phyloP scores from a whole-genome alignment of 2,329 filamentous ascomycete species.

The Epichloe brachyelytri region DNA sequence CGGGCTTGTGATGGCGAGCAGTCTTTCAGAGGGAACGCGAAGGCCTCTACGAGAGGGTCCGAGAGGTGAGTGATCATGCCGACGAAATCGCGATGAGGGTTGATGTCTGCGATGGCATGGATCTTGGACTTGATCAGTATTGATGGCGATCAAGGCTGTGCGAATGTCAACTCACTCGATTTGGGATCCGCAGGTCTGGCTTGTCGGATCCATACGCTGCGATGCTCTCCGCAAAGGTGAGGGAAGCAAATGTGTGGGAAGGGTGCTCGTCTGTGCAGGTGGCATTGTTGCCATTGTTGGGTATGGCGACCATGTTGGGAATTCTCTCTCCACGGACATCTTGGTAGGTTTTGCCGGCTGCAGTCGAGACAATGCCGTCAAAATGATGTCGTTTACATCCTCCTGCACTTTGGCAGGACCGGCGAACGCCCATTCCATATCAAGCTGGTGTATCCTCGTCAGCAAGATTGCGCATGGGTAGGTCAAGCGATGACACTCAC shows the following conservation, averaged over 20 bases:
- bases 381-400: slow-evolving; percentile 24
- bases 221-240: slow-evolving; percentile 46
- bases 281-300: background rate
- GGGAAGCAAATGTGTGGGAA: slow-evolving; percentile 20
- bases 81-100: slow-evolving; percentile 46
- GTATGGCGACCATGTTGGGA: slow-evolving; percentile 18
- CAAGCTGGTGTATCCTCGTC: slow-evolving; percentile 41
- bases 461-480: background rate
- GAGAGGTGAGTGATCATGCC: slow-evolving; percentile 60
- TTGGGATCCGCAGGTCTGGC: slow-evolving; percentile 69
- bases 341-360: slow-evolving; percentile 43
- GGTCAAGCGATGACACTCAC: slow-evolving; percentile 24
- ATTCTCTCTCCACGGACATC: slow-evolving; percentile 33
- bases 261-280: slow-evolving; percentile 9
- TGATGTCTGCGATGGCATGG: slow-evolving; percentile 45
- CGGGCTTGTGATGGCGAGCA: slow-evolving; percentile 39
- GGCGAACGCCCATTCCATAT: slow-evolving; percentile 87
- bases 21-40: slow-evolving; percentile 49
- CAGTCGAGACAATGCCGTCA: slow-evolving; percentile 16
- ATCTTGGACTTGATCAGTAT: slow-evolving; percentile 35
- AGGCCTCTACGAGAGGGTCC: slow-evolving; percentile 60
- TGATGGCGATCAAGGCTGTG: background rate
- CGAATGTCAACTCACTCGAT: slow-evolving; percentile 33
- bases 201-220: slow-evolving; percentile 76
- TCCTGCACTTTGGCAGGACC: slow-evolving; percentile 28